Conservation (phyloP, 2,329 filamentous ascomycete species). For the Teratosphaeria zuluensis region DNA sequence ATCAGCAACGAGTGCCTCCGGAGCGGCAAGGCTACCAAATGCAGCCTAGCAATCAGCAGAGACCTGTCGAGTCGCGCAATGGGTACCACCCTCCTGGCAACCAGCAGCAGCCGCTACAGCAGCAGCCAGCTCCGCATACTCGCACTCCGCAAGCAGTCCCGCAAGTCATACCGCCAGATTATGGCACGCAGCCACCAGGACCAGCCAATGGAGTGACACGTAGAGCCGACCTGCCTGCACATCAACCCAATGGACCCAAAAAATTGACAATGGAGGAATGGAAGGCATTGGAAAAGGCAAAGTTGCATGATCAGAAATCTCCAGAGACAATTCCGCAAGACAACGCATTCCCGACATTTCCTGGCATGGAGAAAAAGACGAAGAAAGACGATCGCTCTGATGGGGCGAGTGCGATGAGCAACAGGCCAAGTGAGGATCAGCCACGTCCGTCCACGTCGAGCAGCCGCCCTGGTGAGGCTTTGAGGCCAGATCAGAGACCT, state of each 20-base stretch:
- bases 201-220: not conserved
- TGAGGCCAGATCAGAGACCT: conserved; percentile 1
- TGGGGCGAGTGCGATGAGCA: conserved; percentile 7
- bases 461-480: not conserved
- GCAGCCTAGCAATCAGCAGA: not conserved
- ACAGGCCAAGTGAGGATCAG: conserved; percentile 12
- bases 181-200: not conserved
- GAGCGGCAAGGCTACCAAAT: not conserved
- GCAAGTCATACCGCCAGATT: not conserved
- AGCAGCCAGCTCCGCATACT: not conserved
- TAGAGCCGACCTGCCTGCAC: conserved; percentile 2
- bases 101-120: not conserved
- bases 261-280: conserved; percentile 25
- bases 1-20: conserved; percentile 3
- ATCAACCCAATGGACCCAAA: conserved; percentile 6
- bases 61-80: not conserved
- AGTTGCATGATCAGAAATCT: conserved; percentile 19
- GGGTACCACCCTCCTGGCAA: not conserved
- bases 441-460: conserved; percentile 6
- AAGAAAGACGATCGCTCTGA: conserved; percentile 6
- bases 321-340: conserved; percentile 28
- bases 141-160: not conserved
- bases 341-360: conserved; percentile 41
- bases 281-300: conserved; percentile 24
- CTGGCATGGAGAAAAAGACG: conserved; percentile 20